These are phyloP conservation scores for Echinosphaeria canescens DNA, from an alignment of 2,329 filamentous ascomycete species.

Conservation along the genomic window DNA sequence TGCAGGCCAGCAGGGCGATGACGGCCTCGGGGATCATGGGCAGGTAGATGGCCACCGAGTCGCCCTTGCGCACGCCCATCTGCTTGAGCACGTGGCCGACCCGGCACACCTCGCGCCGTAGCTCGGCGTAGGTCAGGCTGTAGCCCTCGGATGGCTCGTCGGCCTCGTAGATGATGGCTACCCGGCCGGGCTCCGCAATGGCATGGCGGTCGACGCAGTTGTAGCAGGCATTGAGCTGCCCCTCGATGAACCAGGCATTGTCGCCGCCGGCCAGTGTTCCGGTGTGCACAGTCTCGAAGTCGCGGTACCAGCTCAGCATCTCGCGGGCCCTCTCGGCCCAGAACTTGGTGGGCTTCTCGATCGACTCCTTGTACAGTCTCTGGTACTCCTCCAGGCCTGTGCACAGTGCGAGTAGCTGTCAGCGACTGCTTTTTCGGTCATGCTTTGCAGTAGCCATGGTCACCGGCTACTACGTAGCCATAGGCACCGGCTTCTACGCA, in stretches of 20 bases:
- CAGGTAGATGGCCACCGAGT: conserved; percentile 91
- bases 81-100: conserved; percentile 76
- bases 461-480: too few relatives aligned
- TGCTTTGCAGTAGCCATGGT: too few relatives aligned
- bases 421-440: conserved; percentile 7
- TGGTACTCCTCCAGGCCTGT: conserved; percentile 45
- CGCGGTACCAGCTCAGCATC: conserved; percentile 70
- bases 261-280: conserved; percentile 65
- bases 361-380: conserved; percentile 59
- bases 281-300: conserved; percentile 74
- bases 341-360: conserved; percentile 73
- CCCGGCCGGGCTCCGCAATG: conserved; percentile 78
- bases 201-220: conserved; percentile 96
- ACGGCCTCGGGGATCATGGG: conserved; percentile 98
- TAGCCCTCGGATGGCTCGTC: conserved; percentile 79
- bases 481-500: too few relatives aligned
- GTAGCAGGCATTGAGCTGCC: conserved; percentile 84
- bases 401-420: conserved; percentile 5
- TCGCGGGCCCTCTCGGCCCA: conserved; percentile 77
- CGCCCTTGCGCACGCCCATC: conserved; percentile 92
- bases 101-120: conserved; percentile 77
- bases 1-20: conserved; percentile 75
- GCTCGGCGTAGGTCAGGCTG: conserved; percentile 79
- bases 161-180: conserved; percentile 97
- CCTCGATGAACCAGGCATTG: conserved; percentile 87